Percentiles rank a stretch among this genome's conserved stretches.
phyloP scores from a whole-genome alignment of 2,329 filamentous ascomycete species.

The Penicillium sp. region DNA sequence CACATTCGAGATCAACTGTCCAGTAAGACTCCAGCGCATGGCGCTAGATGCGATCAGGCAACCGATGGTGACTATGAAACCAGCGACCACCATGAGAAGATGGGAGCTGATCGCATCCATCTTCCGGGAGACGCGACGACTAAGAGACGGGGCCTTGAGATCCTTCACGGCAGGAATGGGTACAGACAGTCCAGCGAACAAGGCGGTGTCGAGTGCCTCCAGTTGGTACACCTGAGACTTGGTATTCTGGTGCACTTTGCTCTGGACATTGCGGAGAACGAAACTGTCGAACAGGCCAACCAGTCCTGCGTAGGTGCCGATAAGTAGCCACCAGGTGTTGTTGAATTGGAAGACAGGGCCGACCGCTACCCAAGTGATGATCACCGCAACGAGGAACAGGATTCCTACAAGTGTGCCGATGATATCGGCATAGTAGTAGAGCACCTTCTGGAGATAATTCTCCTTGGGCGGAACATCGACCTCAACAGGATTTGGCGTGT shows the following conservation, averaged over 20 bases:
- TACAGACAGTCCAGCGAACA: conserved; percentile 8
- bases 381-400: conserved; percentile 33
- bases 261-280: conserved; percentile 49
- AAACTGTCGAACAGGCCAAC: conserved; percentile 51
- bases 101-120: conserved; percentile 31
- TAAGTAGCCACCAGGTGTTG: conserved; percentile 52
- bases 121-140: conserved; percentile 22
- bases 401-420: conserved; percentile 48
- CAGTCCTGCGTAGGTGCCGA: conserved; percentile 52
- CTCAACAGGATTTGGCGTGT: conserved; percentile 35
- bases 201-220: conserved; percentile 11
- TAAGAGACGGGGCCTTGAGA: conserved; percentile 16
- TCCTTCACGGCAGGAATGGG: conserved; percentile 2
- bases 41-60: conserved; percentile 31
- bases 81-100: conserved; percentile 29
- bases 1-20: conserved; percentile 39
- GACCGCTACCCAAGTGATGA: not conserved
- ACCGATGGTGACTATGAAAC: conserved; percentile 30
- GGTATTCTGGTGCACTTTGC: conserved; percentile 23
- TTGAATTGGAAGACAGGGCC: conserved; percentile 38
- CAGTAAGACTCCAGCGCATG: conserved; percentile 35
- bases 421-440: conserved; percentile 44
- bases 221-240: conserved; percentile 15
- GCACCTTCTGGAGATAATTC: conserved; percentile 35
- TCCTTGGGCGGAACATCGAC: conserved; percentile 35